These are phyloP conservation scores for Cryphonectria nitschkei DNA, from an alignment of 2,329 filamentous ascomycete genomes.

Conservation along the genomic window DNA sequence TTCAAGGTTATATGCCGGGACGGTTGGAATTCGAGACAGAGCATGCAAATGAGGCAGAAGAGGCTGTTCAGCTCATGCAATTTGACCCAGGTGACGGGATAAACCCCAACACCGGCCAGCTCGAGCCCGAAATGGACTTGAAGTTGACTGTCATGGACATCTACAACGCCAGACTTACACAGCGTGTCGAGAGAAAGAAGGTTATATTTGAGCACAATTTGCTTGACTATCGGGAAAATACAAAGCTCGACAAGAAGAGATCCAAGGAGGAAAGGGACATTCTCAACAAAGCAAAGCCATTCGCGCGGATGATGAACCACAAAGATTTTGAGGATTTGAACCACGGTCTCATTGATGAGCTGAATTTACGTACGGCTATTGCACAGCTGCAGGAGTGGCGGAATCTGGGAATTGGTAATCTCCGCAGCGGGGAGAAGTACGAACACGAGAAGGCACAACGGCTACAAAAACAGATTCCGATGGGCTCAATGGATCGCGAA, in stretches of 20 bases:
- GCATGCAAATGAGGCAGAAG: conserved; percentile 96
- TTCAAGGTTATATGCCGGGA: conserved; percentile 98
- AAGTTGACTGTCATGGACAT: conserved; percentile 99
- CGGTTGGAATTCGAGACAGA: conserved; percentile 97
- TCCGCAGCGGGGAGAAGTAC: conserved; percentile 88
- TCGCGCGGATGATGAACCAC: conserved; percentile 95
- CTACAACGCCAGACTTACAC: conserved; percentile 89
- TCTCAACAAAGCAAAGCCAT: conserved; percentile 91
- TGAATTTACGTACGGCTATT: conserved; percentile 89
- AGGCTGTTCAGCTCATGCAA: conserved; percentile 97
- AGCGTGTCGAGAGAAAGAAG: conserved; percentile 91
- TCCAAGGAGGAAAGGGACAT: conserved; percentile 94
- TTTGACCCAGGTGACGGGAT: conserved; percentile 96
- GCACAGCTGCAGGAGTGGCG: conserved; percentile 93
- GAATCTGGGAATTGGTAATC: conserved; percentile 77
- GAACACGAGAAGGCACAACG: conserved; percentile 84
- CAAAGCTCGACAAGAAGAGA: conserved; percentile 86
- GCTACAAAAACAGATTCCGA: conserved; percentile 69
- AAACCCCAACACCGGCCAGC: conserved; percentile 79
- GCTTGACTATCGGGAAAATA: conserved; percentile 91
- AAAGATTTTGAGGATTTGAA: conserved; percentile 86
- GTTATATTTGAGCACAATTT: conserved; percentile 95
- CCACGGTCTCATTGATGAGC: conserved; percentile 84
- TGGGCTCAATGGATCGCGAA: conserved; percentile 84
- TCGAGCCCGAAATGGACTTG: conserved; percentile 94